phyloP scores from a whole-genome alignment of 2,329 filamentous ascomycete genomes.

The Xylaria sp. region DNA sequence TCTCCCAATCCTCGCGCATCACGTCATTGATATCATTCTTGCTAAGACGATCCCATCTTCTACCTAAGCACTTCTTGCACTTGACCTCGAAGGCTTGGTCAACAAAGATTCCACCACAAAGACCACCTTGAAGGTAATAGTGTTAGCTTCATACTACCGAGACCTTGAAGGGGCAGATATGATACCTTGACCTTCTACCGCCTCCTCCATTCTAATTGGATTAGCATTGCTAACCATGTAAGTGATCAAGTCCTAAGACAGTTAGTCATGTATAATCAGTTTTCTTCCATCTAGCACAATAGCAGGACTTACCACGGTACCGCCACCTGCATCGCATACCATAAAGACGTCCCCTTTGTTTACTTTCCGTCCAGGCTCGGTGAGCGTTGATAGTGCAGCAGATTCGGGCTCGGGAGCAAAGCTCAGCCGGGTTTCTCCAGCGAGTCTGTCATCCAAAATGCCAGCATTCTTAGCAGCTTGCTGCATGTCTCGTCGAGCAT shows the following conservation, averaged over 20 bases:
- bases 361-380: slow-evolving; percentile 17
- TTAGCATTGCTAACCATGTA: slow-evolving; percentile 30
- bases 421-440: slow-evolving; percentile 34
- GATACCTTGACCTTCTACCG: slow-evolving; percentile 14
- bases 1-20: slow-evolving; percentile 26
- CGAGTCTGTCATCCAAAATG: slow-evolving; percentile 34
- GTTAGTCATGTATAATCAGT: background rate
- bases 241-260: slow-evolving; percentile 36
- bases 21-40: slow-evolving; percentile 3
- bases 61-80: slow-evolving; percentile 12
- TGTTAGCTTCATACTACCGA: background rate
- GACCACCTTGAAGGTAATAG: slow-evolving; percentile 1
- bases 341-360: slow-evolving; percentile 33
- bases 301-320: slow-evolving; percentile 40
- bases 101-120: slow-evolving; percentile 26
- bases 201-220: slow-evolving; percentile 11
- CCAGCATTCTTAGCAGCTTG: slow-evolving; percentile 41
- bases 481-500: slow-evolving; percentile 40
- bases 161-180: background rate
- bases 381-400: slow-evolving; percentile 41
- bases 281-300: background rate
- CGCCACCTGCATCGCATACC: slow-evolving; percentile 45
- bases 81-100: slow-evolving; percentile 20
- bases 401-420: slow-evolving; percentile 46
- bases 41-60: slow-evolving; percentile 7